phyloP scores from a whole-genome alignment of 2,329 filamentous ascomycete species.

The Hypoxylon sp. region DNA sequence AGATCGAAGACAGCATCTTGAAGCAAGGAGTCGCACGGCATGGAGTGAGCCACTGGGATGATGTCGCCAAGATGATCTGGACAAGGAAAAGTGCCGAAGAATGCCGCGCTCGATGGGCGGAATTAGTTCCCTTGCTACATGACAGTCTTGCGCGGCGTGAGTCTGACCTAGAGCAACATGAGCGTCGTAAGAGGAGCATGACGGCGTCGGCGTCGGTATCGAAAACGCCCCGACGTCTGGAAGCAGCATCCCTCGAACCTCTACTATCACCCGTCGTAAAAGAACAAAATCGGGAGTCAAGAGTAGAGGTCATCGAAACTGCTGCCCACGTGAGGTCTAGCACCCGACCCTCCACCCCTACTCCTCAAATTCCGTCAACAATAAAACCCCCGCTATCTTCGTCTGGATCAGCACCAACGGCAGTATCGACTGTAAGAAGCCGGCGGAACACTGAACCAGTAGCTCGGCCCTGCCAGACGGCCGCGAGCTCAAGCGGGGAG shows the following conservation, averaged over 20 bases:
- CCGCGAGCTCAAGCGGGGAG: not conserved
- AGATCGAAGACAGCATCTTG: conserved; percentile 41
- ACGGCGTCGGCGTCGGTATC: conserved; percentile 16
- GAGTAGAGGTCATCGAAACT: not conserved
- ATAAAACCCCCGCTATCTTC: not conserved
- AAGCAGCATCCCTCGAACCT: not conserved
- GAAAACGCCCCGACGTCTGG: not conserved
- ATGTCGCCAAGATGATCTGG: conserved; percentile 40
- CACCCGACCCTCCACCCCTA: conserved; percentile 14
- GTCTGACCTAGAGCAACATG: conserved; percentile 6
- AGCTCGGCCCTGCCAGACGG: not conserved
- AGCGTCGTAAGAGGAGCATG: conserved; percentile 21
- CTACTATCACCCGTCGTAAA: not conserved
- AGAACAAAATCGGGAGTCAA: not conserved
- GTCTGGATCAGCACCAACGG: not conserved
- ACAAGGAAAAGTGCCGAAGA: conserved; percentile 32
- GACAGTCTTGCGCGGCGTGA: conserved; percentile 13
- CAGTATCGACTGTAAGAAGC: not conserved
- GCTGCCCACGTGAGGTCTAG: not conserved
- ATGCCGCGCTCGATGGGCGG: conserved; percentile 40
- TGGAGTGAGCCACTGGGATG: conserved; percentile 40
- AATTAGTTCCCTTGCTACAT: conserved; percentile 35
- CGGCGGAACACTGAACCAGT: conserved; percentile 35
- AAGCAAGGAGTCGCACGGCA: conserved; percentile 37
- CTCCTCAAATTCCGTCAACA: not conserved